These are phyloP conservation scores for Albatrellus ellisii DNA, from an alignment of 768 basidiomycete species.

Conservation along the genomic window DNA sequence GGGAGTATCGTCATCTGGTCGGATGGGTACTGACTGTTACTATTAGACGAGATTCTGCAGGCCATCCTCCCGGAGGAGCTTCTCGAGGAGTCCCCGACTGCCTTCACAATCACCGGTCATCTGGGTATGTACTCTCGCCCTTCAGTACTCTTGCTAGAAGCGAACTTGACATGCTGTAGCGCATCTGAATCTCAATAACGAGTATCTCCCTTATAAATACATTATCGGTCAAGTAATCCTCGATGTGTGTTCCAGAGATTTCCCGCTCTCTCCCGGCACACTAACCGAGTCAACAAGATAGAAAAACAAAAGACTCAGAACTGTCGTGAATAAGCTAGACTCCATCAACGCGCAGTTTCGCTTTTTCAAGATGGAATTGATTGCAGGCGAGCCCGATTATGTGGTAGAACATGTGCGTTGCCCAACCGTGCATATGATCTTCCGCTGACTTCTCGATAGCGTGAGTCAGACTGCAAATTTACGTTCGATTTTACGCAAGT, in stretches of 20 bases:
- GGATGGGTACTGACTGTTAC: background rate
- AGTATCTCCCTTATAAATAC: conserved; percentile 85
- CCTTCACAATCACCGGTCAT: conserved; percentile 84
- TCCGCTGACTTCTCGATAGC: conserved; percentile 27
- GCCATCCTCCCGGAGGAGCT: conserved; percentile 72
- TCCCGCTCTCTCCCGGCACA: background rate
- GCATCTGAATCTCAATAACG: conserved; percentile 81
- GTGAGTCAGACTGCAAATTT: conserved; percentile 78
- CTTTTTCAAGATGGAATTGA: conserved; percentile 91
- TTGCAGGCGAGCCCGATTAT: conserved; percentile 84
- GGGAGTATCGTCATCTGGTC: conserved; percentile 7
- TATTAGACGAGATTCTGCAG: conserved; percentile 73
- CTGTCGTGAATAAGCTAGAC: conserved; percentile 93
- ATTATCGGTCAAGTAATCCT: conserved; percentile 87
- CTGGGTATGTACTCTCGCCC: conserved; percentile 49
- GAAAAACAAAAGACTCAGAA: conserved; percentile 79
- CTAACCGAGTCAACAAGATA: conserved; percentile 19
- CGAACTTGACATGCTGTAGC: conserved; percentile 31
- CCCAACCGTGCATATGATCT: background rate
- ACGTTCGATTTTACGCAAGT: conserved; percentile 91
- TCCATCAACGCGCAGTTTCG: conserved; percentile 78
- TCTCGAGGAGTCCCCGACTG: conserved; percentile 66
- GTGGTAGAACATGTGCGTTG: conserved; percentile 74
- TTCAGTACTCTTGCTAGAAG: background rate
- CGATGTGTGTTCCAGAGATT: conserved; percentile 67